Base-by-base conservation (phyloP, 1,139 yeast species). In the Debaryomyces psychrophilus region DNA sequence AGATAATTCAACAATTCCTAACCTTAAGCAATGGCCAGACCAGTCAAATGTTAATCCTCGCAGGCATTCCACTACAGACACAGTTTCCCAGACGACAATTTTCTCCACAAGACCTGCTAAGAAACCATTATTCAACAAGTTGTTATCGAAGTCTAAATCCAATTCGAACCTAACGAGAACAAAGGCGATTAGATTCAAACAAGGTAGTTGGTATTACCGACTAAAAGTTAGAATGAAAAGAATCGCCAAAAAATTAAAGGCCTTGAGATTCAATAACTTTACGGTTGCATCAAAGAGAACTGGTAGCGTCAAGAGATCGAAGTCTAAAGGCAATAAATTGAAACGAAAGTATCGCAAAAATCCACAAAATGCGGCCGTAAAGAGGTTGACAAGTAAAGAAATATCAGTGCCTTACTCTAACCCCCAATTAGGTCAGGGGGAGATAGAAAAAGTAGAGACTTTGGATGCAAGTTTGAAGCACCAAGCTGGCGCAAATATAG, bases 51-150 rank as follows among this genome's bases (percentile, higher is more conserved):
- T 14, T 8, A 15, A 29, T 14, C 8, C 33, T 7, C 31, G 18
- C 5, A 37, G 20, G 3, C 37, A 8, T 26, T 26, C 37, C 12
- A n/a, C 8, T 12, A 25, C 44, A 2, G 35, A 35, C 6, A 67
- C 69, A 73, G 77, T 69, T 2, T 71, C 77, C 0, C 79, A 73
- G 50, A 78, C 77, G 8, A 75, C 79, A 0, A 73, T 75, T 20
- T 74, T 75, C 49, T 72, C 77, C 17, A 74, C 79, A 2, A 58
- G 77, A 50, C 37, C 37, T 31, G 27, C 12, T n/a, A 51, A 44
- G 58, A 56, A 18, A 12, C 31, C 9, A 18, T 27, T 37, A 29
- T 31, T 40, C 33, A 18, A 29, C 15, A 12, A 14, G 22, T n/a
- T 38, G 4, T 31, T 14, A 4, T 14, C 43, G 11, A 45, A 39